Conservation (phyloP, 2,329 filamentous ascomycete species). For the Colletotrichum cordylinicola region DNA sequence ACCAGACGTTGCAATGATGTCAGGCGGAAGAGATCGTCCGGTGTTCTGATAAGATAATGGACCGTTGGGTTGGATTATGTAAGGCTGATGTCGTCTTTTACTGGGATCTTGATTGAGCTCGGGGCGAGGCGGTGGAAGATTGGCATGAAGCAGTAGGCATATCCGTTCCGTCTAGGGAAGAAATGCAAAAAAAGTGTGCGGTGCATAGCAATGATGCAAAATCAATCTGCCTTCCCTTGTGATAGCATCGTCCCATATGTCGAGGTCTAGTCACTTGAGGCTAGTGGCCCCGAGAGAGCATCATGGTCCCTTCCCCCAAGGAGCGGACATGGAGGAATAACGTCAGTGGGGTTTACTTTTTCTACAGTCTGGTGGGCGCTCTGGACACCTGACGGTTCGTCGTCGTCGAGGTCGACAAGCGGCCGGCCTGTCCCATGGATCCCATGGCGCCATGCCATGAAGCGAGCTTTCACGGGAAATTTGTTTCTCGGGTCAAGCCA, state of each 20-base stretch:
- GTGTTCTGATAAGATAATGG: not conserved
- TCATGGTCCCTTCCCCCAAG: not conserved
- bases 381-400: not conserved
- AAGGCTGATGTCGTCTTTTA: not conserved
- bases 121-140: not conserved
- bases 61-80: not conserved
- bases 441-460: not conserved
- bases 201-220: conserved; percentile 5
- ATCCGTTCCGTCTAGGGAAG: not conserved
- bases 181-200: not conserved
- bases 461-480: not conserved
- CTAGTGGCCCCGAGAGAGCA: not conserved
- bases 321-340: not conserved
- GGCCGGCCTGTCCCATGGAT: not conserved
- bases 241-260: not conserved
- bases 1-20: not conserved
- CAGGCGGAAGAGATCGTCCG: not conserved
- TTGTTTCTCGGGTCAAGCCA: not conserved
- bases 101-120: not conserved
- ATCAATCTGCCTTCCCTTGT: not conserved
- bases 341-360: conserved; percentile 9
- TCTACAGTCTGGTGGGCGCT: not conserved
- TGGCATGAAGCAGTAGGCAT: not conserved
- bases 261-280: not conserved
- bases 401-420: not conserved